Evolutionary conservation across 2,329 filamentous ascomycete species (phyloP), one percentile per base, ranked within the genome.

Genomic region (Xylaria sp.): DNA sequence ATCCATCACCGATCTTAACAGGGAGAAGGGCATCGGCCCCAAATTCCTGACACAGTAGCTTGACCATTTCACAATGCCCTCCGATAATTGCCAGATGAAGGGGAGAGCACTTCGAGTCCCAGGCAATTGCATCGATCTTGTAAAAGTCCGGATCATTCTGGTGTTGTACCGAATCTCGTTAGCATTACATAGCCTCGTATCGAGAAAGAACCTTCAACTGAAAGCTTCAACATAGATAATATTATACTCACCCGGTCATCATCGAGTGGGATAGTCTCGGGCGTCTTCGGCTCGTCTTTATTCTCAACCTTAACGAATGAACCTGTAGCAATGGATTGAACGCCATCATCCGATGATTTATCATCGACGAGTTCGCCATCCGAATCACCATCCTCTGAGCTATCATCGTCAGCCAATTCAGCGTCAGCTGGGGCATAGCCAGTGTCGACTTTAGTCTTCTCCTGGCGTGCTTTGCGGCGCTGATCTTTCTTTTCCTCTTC

Each of bases 11-110:
- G 25, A 90, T 81, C 75, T 94, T 94, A 72, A 95, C 81, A 0
- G 92, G 92, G 21, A 92, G 79, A 15, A 94, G 79, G 0, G 90
- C 83, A 74, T 96, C 92, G 4, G 92, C 91, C 7, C 91, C 92
- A 71, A 92, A 95, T 65, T 89, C 79, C 46, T 87, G 81, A 55
- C 91, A 89, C 6, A 96, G 83, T 23, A 87, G 75, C 60, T 88
- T 85, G 14, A 94, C 90, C 11, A 88, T 84, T 3, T 89, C 83
- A 25, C 84, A 79, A 67, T 94, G 88, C 0, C 91, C 92, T 63
- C 87, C 85, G 1, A 91, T 74, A 63, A 96, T 92, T 7, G 92
- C 92, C 28, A 93, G 82, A 74, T 96, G 92, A 4, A 96, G 81
- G 1, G 92, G 87, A 12, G 89, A 90, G 60, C 87, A 86, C 4